Conservation (phyloP, 176 grass and related monocot species). For the Aegilops longissima region DNA sequence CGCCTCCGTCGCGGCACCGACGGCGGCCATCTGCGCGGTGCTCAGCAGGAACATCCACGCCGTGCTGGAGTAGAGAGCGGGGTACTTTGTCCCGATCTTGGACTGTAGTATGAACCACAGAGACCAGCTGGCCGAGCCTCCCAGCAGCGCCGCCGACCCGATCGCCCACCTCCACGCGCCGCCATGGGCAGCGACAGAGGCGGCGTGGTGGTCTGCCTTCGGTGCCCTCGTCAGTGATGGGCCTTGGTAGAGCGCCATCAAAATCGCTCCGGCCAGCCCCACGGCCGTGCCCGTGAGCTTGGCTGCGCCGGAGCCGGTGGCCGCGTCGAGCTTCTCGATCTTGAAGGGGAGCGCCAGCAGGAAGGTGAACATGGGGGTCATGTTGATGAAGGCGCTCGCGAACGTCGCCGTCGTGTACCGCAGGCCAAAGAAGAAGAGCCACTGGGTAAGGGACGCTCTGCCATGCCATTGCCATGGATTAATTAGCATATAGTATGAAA, state of each 20-base stretch:
- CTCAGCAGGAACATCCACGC: constrained; percentile 58
- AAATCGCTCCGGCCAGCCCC: constrained; percentile 52
- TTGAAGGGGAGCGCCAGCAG: constrained; percentile 45
- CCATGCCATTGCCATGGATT: background rate
- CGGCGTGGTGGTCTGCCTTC: fast-evolving
- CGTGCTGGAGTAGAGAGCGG: constrained; percentile 45
- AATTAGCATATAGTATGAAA: background rate
- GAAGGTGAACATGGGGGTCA: constrained; percentile 57
- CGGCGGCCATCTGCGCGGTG: constrained; percentile 55
- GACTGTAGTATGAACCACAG: constrained; percentile 71
- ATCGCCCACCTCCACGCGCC: constrained; percentile 38
- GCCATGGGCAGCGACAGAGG: background rate
- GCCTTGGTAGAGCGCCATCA: constrained; percentile 69
- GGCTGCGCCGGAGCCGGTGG: background rate
- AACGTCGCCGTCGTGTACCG: constrained; percentile 58
- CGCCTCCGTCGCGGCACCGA: constrained; percentile 40
- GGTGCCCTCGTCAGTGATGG: constrained; percentile 8
- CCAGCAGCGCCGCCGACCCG: constrained; percentile 58
- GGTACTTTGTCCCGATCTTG: constrained; percentile 63
- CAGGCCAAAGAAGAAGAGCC: constrained; percentile 49
- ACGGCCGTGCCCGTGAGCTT: constrained; percentile 54
- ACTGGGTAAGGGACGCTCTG: constrained; percentile 66
- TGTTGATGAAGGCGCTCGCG: constrained; percentile 63
- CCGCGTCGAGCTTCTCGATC: constrained; percentile 5
- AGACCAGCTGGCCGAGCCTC: constrained; percentile 46